Evolutionary conservation across 306 rosid genomes (phyloP).

Genomic region (Begonia peltatifolia): DNA sequence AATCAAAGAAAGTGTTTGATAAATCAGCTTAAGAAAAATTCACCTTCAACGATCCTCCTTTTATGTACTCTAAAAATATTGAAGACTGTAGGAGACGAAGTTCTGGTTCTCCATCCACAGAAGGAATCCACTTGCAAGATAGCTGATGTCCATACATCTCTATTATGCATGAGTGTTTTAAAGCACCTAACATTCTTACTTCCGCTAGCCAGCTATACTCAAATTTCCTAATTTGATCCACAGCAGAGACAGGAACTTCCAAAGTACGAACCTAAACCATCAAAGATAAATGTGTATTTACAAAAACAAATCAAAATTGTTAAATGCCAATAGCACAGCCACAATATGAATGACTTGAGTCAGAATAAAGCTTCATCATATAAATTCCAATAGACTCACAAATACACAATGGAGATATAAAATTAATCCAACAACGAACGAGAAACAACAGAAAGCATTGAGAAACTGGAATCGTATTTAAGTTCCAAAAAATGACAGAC

Average conservation of each 20-base stretch:
- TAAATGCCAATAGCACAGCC: too few species aligned
- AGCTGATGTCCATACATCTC: conserved; percentile 91
- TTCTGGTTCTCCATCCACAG: conserved; percentile 50
- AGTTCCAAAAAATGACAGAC: too few species aligned
- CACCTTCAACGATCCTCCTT: conserved; percentile 87
- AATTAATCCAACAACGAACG: too few species aligned
- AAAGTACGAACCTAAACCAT: conserved; percentile 58
- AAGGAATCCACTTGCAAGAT: conserved; percentile 60
- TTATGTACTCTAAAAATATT: conserved; percentile 67
- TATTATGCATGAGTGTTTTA: conserved; percentile 77
- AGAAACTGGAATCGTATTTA: too few species aligned
- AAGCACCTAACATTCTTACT: conserved; percentile 73
- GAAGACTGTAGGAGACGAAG: conserved; percentile 54
- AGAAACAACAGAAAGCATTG: conserved; percentile 3
- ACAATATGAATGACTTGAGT: too few species aligned
- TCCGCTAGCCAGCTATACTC: conserved; percentile 82
- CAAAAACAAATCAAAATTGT: not conserved
- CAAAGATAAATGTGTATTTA: conserved; percentile 11
- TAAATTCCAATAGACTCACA: too few species aligned
- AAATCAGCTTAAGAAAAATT: not conserved
- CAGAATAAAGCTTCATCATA: too few species aligned
- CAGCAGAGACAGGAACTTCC: conserved; percentile 38
- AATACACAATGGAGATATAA: too few species aligned
- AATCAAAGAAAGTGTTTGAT: too few species aligned
- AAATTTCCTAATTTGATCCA: conserved; percentile 47